Conservation (phyloP, 768 basidiomycete species). For the Porpolomopsis calyptriformis region DNA sequence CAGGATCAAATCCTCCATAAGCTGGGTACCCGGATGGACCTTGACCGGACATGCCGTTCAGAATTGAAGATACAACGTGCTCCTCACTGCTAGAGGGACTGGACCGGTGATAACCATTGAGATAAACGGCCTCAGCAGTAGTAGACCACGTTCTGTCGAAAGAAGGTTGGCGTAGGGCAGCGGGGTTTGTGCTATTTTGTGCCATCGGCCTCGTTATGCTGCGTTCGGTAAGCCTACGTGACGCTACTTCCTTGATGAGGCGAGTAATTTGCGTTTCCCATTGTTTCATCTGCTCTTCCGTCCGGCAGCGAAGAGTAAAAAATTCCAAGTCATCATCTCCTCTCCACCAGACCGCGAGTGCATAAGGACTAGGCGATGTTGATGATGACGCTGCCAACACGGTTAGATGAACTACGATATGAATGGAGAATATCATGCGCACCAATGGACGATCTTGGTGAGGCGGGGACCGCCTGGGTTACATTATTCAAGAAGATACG, state of each 20-base stretch:
- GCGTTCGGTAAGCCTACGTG: constrained; percentile 58
- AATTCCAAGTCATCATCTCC: constrained; percentile 89
- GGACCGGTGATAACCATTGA: constrained; percentile 20
- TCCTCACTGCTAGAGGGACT: constrained; percentile 32
- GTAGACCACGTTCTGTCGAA: constrained; percentile 29
- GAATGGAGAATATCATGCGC: constrained; percentile 19
- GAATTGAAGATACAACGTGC: constrained; percentile 20
- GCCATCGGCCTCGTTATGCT: constrained; percentile 39
- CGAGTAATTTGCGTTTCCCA: constrained; percentile 90
- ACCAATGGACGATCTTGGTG: constrained; percentile 53
- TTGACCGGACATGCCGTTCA: constrained; percentile 20
- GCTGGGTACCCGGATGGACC: constrained; percentile 50
- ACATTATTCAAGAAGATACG: constrained; percentile 97
- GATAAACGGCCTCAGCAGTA: constrained; percentile 9
- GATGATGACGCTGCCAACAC: constrained; percentile 26
- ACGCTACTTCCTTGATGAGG: constrained; percentile 70
- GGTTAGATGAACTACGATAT: background rate
- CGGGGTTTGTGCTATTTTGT: constrained; percentile 38
- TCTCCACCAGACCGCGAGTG: constrained; percentile 89
- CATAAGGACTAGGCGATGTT: constrained; percentile 48
- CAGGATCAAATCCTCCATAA: constrained; percentile 61
- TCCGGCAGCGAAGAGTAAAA: constrained; percentile 87
- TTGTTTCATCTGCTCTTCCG: constrained; percentile 83
- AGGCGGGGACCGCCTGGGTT: constrained; percentile 60
- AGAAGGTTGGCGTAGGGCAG: constrained; percentile 23